Base-by-base conservation (phyloP, 2,329 filamentous ascomycete genomes). In the Claviceps spartinae region DNA sequence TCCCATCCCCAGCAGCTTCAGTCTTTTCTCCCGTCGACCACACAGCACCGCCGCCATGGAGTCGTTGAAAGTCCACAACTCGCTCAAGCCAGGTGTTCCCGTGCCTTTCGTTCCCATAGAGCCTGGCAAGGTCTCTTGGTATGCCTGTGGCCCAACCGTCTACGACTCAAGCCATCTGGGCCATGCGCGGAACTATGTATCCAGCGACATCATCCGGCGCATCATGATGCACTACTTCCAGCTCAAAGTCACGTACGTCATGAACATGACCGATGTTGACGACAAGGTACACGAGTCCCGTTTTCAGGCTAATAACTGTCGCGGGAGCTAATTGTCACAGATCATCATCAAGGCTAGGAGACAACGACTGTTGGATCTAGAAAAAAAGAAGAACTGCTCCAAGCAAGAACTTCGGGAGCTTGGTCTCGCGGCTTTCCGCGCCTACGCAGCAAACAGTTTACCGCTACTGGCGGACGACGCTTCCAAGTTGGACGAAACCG, bases 201-300 rank as follows among this genome's bases (percentile, higher is more conserved):
- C 84, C 48, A 91, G 87, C 46, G 89, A 95, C 67, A 89, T 95
- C 57, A 82, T 95, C 59, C 79, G 89, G 55, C 82, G 89, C 61
- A 87, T 95, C 60, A 70, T 95, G 67, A 74, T 78, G 62, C 82
- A 91, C 66, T 91, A 93, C 69, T 94, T 95, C 65, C 80, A 81
- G 55, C 93, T 86, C 66, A 73, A 88, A 43, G 80, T 95, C 58
- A 81, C 83, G 54, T 95, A 94, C 69, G 86, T 95, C 58, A 93
- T 94, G 84, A 95, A 95, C 69, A 88, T 93, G 56, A 95, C 89
- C 30, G 89, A 91, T 61, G 78, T 91, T 41, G 85, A 89, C 59
- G 82, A 86, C 67, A 85, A 85, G 75, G 79, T 81, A 61, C 56
- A 62, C 38, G 50, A 47, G 42, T 5, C 13, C 14, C 14, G 18